These are phyloP conservation scores for Lichtheimia hyalospora DNA, from an alignment of 371 early-diverging fungal species.

Conservation along the genomic window DNA sequence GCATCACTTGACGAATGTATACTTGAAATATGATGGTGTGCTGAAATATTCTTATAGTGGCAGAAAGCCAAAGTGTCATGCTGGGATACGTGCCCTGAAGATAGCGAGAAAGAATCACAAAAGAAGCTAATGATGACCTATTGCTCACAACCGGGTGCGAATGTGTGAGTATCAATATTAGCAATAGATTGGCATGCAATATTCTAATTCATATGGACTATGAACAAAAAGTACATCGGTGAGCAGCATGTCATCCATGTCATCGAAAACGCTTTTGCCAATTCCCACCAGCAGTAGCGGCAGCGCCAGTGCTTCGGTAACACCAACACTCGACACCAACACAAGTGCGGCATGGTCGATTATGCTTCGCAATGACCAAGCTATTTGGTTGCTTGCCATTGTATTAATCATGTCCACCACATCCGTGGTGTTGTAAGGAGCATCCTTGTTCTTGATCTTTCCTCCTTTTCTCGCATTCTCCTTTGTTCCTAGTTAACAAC, in stretches of 20 bases:
- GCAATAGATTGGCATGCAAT: background rate
- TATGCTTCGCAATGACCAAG: too few relatives aligned
- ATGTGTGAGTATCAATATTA: constrained; percentile 8
- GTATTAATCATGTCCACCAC: too few relatives aligned
- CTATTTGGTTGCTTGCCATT: too few relatives aligned
- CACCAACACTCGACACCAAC: background rate
- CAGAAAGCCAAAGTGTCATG: constrained; percentile 24
- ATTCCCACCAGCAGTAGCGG: background rate
- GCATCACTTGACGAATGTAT: background rate
- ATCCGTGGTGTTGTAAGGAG: too few relatives aligned
- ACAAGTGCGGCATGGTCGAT: too few relatives aligned
- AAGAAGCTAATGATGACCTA: constrained; percentile 27
- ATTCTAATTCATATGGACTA: too few relatives aligned
- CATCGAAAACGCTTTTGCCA: background rate
- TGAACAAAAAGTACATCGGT: too few relatives aligned
- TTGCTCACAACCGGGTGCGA: constrained; percentile 39
- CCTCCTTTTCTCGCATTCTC: too few relatives aligned
- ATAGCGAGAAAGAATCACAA: constrained; percentile 15
- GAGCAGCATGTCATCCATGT: too few relatives aligned
- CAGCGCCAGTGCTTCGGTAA: background rate
- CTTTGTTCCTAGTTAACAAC: too few relatives aligned
- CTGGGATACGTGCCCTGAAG: constrained; percentile 30
- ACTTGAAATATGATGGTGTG: background rate
- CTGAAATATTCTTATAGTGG: constrained; percentile 15
- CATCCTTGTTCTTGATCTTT: too few relatives aligned